These are phyloP conservation scores for Heritiera fomes DNA, from an alignment of 345 rosid species.

Conservation along the genomic window DNA sequence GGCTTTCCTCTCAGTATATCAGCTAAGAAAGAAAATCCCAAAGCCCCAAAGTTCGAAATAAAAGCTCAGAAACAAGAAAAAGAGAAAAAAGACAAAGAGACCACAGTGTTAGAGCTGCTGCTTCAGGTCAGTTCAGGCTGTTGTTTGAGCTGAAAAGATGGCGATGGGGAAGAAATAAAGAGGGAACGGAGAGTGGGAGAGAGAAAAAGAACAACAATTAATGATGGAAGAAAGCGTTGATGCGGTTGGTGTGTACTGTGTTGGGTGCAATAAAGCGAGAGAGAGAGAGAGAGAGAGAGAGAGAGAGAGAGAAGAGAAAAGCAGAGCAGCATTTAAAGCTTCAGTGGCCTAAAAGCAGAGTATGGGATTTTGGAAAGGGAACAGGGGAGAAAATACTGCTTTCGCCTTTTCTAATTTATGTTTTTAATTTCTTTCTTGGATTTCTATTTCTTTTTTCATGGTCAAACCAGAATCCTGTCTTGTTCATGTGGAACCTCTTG, in stretches of 20 bases:
- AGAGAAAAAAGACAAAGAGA: background rate
- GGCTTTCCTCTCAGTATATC: background rate
- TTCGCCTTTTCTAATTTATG: too few relatives aligned
- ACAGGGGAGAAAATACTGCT: too few relatives aligned
- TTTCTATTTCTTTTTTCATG: too few relatives aligned
- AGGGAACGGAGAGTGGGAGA: background rate
- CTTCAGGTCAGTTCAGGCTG: background rate
- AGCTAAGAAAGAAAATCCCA: background rate
- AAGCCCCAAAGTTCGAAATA: background rate
- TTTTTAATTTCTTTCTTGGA: too few relatives aligned
- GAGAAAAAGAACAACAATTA: background rate
- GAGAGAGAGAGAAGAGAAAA: conserved; percentile 24
- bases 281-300: conserved; percentile 2
- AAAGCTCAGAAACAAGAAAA: background rate
- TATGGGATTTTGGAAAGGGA: too few relatives aligned
- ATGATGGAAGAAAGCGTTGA: conserved; percentile 8
- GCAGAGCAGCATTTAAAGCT: conserved; percentile 26
- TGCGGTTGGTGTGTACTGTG: background rate
- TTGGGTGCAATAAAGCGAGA: too few relatives aligned
- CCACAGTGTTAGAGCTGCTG: background rate
- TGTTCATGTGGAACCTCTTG: conserved; percentile 2
- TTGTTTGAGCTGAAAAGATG: background rate
- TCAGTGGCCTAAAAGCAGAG: conserved; percentile 15
- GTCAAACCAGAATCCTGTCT: conserved; percentile 6
- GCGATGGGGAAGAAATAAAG: conserved; percentile 9